Evolutionary conservation across 352 stramenopile genomes (phyloP).

Genomic region (Elongisporangium prolatum): DNA sequence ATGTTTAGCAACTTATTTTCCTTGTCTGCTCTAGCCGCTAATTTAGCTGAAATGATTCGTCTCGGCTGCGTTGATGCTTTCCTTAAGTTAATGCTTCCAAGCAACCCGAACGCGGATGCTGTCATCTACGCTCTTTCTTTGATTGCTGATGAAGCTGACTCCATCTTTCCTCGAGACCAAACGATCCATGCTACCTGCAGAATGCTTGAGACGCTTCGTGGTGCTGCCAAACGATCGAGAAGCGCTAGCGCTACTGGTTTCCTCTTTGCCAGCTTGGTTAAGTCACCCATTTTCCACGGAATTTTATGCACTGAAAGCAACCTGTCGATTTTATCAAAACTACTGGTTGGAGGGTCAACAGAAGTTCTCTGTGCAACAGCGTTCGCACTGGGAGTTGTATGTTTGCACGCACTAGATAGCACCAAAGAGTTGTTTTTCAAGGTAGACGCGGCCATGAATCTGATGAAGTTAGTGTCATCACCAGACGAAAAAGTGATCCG

Average conservation of each 20-base stretch:
- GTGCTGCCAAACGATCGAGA: slow-evolving; percentile 54
- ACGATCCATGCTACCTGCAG: slow-evolving; percentile 21
- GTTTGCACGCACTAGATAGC: slow-evolving; percentile 22
- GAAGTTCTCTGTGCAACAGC: slow-evolving; percentile 46
- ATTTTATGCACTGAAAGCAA: slow-evolving; percentile 48
- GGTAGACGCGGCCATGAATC: slow-evolving; percentile 36
- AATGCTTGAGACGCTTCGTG: slow-evolving; percentile 62
- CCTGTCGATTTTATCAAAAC: slow-evolving; percentile 59
- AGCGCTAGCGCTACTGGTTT: slow-evolving; percentile 48
- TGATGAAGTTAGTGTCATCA: slow-evolving; percentile 39
- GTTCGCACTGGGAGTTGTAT: slow-evolving; percentile 50
- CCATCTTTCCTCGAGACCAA: slow-evolving; percentile 46
- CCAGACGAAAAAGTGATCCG: slow-evolving; percentile 31
- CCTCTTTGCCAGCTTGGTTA: slow-evolving; percentile 49
- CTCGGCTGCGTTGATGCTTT: slow-evolving; percentile 55
- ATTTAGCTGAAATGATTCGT: slow-evolving; percentile 42
- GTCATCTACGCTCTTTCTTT: slow-evolving; percentile 48
- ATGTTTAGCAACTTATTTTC: background rate
- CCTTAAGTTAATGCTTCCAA: slow-evolving; percentile 37
- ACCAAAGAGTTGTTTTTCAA: slow-evolving; percentile 44
- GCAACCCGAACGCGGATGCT: slow-evolving; percentile 39
- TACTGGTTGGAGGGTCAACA: slow-evolving; percentile 46
- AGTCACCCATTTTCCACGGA: slow-evolving; percentile 40
- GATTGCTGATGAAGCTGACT: slow-evolving; percentile 50
- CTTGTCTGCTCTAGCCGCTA: slow-evolving; percentile 27